phyloP scores from a whole-genome alignment of 495 filamentous ascomycete species.

The Hyphodiscus hymeniophilus region DNA sequence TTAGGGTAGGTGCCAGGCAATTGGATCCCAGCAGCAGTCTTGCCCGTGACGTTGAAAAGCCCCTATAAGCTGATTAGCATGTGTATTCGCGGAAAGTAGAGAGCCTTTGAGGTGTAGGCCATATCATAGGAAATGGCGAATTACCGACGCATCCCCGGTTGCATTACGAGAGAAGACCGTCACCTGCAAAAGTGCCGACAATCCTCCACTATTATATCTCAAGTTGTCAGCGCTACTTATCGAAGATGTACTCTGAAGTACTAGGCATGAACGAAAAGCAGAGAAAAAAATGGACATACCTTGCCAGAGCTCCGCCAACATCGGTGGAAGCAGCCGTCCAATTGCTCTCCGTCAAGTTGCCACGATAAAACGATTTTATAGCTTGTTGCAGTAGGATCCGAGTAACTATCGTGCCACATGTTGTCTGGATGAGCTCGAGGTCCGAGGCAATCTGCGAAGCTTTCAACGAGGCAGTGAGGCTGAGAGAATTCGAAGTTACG shows the following conservation, averaged over 20 bases:
- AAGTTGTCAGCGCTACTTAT: no score
- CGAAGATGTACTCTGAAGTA: no score
- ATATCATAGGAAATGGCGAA: no score
- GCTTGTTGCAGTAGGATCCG: slow-evolving; percentile 58
- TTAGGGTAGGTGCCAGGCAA: slow-evolving; percentile 51
- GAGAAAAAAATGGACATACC: no score
- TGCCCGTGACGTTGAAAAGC: slow-evolving; percentile 54
- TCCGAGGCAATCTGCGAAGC: slow-evolving; percentile 70
- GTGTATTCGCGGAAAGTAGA: no score
- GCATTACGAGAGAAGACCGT: slow-evolving; percentile 55
- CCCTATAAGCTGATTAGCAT: no score
- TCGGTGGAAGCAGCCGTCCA: slow-evolving; percentile 51
- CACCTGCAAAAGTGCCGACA: slow-evolving; percentile 54
- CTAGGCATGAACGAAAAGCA: no score
- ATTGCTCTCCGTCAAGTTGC: slow-evolving; percentile 40
- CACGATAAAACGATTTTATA: slow-evolving; percentile 50
- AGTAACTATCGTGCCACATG: slow-evolving; percentile 56
- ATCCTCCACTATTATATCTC: slow-evolving; percentile 38
- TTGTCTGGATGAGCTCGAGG: slow-evolving; percentile 63
- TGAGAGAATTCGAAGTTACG: slow-evolving; percentile 32
- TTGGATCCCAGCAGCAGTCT: slow-evolving; percentile 30
- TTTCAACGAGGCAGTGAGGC: slow-evolving; percentile 75
- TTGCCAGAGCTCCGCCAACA: slow-evolving; percentile 51
- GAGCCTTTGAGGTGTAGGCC: no score
- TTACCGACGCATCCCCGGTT: no score